phyloP scores from a whole-genome alignment of 1,139 yeast genomes.

The Blastobotrys petasosporus region DNA sequence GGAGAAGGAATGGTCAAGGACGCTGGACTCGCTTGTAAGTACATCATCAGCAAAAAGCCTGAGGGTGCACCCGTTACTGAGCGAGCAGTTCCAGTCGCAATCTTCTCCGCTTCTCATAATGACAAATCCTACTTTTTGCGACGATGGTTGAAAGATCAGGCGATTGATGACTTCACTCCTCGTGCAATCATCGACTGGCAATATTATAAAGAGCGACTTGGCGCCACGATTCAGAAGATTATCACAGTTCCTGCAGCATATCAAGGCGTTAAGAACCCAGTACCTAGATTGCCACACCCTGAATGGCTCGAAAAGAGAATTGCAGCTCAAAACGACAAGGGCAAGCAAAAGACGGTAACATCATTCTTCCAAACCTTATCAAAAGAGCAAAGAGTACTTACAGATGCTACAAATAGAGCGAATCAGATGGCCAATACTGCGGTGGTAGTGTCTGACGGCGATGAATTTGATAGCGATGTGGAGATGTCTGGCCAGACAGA shows the following conservation, averaged over 20 bases:
- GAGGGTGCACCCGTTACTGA: constrained; percentile 87
- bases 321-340: constrained; percentile 52
- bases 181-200: constrained; percentile 89
- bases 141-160: constrained; percentile 81
- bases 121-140: constrained; percentile 61
- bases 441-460: not conserved
- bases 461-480: not conserved
- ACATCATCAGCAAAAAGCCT: constrained; percentile 84
- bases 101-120: constrained; percentile 72
- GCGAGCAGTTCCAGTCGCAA: constrained; percentile 93
- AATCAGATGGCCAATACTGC: constrained; percentile 3
- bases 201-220: constrained; percentile 84
- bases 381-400: not conserved
- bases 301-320: constrained; percentile 80
- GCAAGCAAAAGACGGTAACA: constrained; percentile 63
- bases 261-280: constrained; percentile 86
- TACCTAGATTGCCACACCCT: constrained; percentile 90
- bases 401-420: constrained; percentile 1
- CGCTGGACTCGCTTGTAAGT: constrained; percentile 93
- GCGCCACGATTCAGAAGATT: constrained; percentile 89
- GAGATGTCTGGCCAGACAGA: constrained; percentile 10
- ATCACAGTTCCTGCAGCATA: constrained; percentile 97
- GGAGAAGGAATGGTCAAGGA: constrained; percentile 98
- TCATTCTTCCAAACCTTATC: constrained; percentile 44
- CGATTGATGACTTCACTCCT: constrained; percentile 79